Evolutionary conservation across 805 yeast genomes (phyloP), one percentile per base, ranked within the genome.

Genomic region (Cephaloascus fragrans): DNA sequence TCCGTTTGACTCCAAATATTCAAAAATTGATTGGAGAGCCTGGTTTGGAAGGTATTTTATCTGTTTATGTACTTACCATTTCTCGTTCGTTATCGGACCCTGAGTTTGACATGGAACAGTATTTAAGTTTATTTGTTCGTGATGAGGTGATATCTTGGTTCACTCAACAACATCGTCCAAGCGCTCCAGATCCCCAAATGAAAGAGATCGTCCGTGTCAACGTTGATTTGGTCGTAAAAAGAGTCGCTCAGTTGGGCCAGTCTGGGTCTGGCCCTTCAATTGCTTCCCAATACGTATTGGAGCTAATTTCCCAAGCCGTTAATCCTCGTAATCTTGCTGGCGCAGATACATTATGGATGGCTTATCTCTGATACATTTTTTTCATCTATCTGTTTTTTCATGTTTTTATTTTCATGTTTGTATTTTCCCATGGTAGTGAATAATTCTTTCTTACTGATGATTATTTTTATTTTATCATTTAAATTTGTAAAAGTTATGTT

Each of bases 91-190:
- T 94, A 45, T 73, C 90, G 8, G 95, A 88, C 51, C 95, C 96
- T 1, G 96, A 88, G 49, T 84, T 86, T 45, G 96, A 90, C 48
- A 69, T 93, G 57, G 95, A 84, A 51, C 94, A 88, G 44, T 88
- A 83, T 59, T 63, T 93, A 61, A 85, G 95, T n/a, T 68, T 93
- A 47, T 90, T 93, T 62, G 95, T 94, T 17, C 77, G 97, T 41
- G 98, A 93, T 61, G 99, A 93, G 59, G 83, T 90, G 15, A 77
- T 89, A 38, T 80, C 96, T 1, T 90, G 97, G 97, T 89, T 82
- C 57, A 78, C 89, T 32, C 94, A 84, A 55, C 78, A 81, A 50
- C 96, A 88, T 52, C 63, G 88, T 42, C 78, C 93, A 9, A 68
- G 83, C 28, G 88, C 87, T 1, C 90, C 81, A 48, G 95, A 85